Conservation (phyloP, 2,329 filamentous ascomycete species). For the Botrytis hyacinthi region DNA sequence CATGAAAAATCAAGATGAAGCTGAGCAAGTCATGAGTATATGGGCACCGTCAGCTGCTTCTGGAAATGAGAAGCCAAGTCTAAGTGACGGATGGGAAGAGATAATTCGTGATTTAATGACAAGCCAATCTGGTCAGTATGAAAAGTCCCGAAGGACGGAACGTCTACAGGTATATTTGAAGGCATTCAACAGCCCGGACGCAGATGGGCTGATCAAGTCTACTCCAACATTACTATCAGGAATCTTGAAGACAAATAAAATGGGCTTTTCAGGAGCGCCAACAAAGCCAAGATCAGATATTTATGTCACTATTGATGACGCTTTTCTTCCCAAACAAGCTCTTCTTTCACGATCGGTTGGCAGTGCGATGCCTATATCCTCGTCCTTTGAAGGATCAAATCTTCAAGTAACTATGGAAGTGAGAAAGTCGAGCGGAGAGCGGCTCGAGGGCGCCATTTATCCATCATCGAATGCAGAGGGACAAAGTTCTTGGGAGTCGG, state of each 20-base stretch:
- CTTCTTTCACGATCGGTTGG: conserved; percentile 65
- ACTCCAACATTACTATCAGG: conserved; percentile 86
- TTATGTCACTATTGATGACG: conserved; percentile 81
- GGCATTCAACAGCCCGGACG: conserved; percentile 73
- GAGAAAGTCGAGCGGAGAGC: conserved; percentile 71
- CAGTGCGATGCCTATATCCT: conserved; percentile 69
- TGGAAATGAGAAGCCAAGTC: conserved; percentile 56
- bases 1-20: conserved; percentile 68
- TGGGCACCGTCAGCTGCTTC: conserved; percentile 65
- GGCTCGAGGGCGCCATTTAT: conserved; percentile 84
- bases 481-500: conserved; percentile 84
- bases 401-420: conserved; percentile 89
- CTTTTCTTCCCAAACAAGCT: conserved; percentile 74
- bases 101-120: conserved; percentile 71
- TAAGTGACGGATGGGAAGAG: conserved; percentile 67
- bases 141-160: conserved; percentile 69
- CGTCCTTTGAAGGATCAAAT: conserved; percentile 64
- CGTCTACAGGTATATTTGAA: conserved; percentile 77
- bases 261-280: conserved; percentile 91
- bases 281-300: conserved; percentile 90
- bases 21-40: conserved; percentile 73
- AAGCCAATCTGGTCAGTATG: conserved; percentile 70
- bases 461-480: conserved; percentile 77
- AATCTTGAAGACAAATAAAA: conserved; percentile 77
- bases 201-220: conserved; percentile 76